Conservation (phyloP, 805 yeast species). For the Myxozyma melibiosi region DNA sequence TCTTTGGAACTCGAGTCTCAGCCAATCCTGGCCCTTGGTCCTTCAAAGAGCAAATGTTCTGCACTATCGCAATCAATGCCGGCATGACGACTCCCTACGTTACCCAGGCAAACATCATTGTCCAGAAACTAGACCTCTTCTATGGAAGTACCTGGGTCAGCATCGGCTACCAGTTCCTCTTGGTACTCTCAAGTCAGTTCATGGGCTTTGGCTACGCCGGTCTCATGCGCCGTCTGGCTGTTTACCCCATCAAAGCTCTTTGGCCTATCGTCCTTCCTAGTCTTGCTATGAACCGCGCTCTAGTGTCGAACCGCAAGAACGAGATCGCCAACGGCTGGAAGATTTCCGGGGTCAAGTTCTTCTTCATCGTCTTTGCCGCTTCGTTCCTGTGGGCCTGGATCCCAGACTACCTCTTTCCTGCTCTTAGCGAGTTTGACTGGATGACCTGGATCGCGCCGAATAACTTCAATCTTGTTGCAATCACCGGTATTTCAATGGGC, state of each 20-base stretch:
- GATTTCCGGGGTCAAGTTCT: slow-evolving; percentile 55
- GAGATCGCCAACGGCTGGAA: slow-evolving; percentile 64
- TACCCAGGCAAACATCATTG: slow-evolving; percentile 40
- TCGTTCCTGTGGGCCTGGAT: slow-evolving; percentile 60
- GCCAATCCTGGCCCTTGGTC: slow-evolving; percentile 67
- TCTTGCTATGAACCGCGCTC: slow-evolving; percentile 57
- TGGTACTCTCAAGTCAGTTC: slow-evolving; percentile 59
- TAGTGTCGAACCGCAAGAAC: slow-evolving; percentile 42
- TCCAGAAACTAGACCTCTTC: slow-evolving; percentile 38
- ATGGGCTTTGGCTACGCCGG: slow-evolving; percentile 74
- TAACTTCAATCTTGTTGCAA: slow-evolving; percentile 61
- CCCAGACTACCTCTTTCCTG: slow-evolving; percentile 62
- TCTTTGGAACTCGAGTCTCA: slow-evolving; percentile 40
- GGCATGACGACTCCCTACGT: slow-evolving; percentile 19
- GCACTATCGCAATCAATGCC: slow-evolving; percentile 45
- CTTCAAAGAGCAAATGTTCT: slow-evolving; percentile 66
- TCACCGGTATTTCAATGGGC: slow-evolving; percentile 65
- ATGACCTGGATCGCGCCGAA: slow-evolving; percentile 66
- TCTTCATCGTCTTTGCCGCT: slow-evolving; percentile 46
- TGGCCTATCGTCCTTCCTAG: slow-evolving; percentile 73
- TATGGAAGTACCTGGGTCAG: slow-evolving; percentile 28
- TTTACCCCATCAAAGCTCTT: slow-evolving; percentile 64
- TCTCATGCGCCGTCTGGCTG: slow-evolving; percentile 57
- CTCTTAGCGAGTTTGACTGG: slow-evolving; percentile 59
- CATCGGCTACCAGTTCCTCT: slow-evolving; percentile 55